Evolutionary conservation across 2,329 filamentous ascomycete genomes (phyloP), one percentile per base, ranked within the genome.

Genomic region (Bimuria novae-zelandiae): DNA sequence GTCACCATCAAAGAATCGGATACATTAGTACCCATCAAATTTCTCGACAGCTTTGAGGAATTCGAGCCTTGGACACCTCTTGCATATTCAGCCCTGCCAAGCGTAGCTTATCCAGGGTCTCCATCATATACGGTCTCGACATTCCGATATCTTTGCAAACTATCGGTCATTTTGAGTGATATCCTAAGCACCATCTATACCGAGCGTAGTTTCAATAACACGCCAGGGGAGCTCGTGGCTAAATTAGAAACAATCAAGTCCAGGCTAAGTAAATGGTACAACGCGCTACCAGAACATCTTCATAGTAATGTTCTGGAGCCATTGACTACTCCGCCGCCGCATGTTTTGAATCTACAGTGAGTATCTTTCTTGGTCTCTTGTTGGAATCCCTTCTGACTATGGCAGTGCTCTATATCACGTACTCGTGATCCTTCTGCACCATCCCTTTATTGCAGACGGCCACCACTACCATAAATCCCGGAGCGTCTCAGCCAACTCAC

Each of bases 11-110:
- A 77, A 7, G 75, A 79, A n/a, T 72, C 71, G 0, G 77, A 82
- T 21, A 75, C 73, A 0, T 66, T 73, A 8, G 78, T 83, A 0
- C 76, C 80, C 0, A 75, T 81, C 16, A 69, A 74, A 5, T 80
- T 82, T 21, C 67, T 77, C 1, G 80, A 83, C 45, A 74, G 73
- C 0, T 83, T 75, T 27, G 82, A 84, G 25, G 82, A 84, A 56
- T 69, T 81, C 0, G 81, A 84, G 48, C 69, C 75, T 19, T 84
- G 77, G 76, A 68, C 71, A n/a, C 79, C 78, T 0, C 79, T 80
- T 54, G 63, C 78, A 70, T 66, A 69, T 55, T 49, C 44, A 55
- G 49, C 57, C 52, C 40, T 57, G 44, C 21, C 55, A 36, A 60
- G 55, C 16, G 36, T 74, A 73, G 46, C 53, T 68, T 23, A 72